These are phyloP conservation scores for Penicillium crustosum DNA, from an alignment of 2,329 filamentous ascomycete species.

Conservation along the genomic window DNA sequence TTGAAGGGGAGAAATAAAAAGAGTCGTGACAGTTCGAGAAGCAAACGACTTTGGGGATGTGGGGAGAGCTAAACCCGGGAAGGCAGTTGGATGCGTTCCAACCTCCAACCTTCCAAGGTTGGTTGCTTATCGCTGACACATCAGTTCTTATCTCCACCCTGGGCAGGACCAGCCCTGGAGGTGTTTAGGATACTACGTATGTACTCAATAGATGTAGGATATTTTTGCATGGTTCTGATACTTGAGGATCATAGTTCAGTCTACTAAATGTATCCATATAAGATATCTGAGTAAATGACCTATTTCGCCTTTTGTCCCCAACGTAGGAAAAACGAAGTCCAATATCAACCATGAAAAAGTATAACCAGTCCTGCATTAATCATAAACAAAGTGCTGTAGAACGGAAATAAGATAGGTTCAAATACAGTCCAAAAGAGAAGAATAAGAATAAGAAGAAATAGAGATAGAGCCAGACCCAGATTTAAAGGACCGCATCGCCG, in stretches of 20 bases:
- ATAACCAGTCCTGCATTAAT: not conserved
- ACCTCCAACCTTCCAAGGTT: not conserved
- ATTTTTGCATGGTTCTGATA: not conserved
- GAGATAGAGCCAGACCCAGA: not conserved
- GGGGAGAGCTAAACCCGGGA: conserved; percentile 21
- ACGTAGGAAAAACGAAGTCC: not conserved
- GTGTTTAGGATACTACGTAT: not conserved
- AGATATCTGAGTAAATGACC: not conserved
- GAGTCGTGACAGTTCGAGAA: not conserved
- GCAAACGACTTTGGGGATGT: conserved; percentile 6
- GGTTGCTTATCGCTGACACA: conserved; percentile 13
- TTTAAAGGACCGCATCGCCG: conserved; percentile 3
- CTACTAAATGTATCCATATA: not conserved
- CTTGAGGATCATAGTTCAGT: not conserved
- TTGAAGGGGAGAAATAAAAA: not conserved
- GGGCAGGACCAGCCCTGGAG: not conserved
- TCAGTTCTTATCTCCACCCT: conserved; percentile 4
- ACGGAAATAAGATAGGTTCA: not conserved
- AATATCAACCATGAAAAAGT: conserved; percentile 4
- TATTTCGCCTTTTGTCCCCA: not conserved
- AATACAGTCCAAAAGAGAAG: not conserved
- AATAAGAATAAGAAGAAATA: not conserved
- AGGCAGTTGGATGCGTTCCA: conserved; percentile 24
- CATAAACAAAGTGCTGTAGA: not conserved
- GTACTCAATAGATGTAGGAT: not conserved